These are phyloP conservation scores for Pyrus pyrifolia DNA, from an alignment of 306 rosid species.

Conservation along the genomic window DNA sequence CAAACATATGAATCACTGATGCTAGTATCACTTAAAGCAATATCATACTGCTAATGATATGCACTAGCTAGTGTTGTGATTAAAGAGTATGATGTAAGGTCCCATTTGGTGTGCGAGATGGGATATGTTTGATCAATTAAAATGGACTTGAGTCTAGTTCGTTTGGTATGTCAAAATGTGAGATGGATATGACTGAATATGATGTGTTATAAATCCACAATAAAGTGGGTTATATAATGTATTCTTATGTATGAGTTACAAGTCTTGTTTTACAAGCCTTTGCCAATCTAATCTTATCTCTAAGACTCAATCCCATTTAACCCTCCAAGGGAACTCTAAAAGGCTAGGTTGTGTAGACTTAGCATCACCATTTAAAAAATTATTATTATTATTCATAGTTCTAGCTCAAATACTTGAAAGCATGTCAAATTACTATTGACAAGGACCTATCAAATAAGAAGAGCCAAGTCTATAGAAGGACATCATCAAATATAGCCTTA, in stretches of 20 bases:
- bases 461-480: neutral
- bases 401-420: neutral
- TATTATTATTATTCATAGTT: too few relatives aligned
- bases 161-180: too few relatives aligned
- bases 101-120: rapidly evolving
- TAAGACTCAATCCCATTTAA: too few relatives aligned
- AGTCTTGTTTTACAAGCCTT: too few relatives aligned
- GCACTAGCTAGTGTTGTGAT: neutral
- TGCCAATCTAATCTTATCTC: too few relatives aligned
- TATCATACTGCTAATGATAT: neutral
- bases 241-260: too few relatives aligned
- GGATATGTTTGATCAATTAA: too few relatives aligned
- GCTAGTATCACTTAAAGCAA: neutral
- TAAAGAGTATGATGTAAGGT: neutral
- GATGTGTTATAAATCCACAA: too few relatives aligned
- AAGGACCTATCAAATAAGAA: neutral
- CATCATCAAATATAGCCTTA: neutral
- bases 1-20: neutral
- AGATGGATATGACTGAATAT: too few relatives aligned
- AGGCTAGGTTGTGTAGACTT: neutral
- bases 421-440: neutral
- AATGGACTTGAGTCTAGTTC: too few relatives aligned
- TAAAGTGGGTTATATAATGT: too few relatives aligned
- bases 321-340: neutral
- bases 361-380: neutral